Percentiles rank a stretch among this genome's conserved stretches.
Evolutionary conservation across 257 asterid genomes (phyloP).

Genomic region (Solanum virginianum): DNA sequence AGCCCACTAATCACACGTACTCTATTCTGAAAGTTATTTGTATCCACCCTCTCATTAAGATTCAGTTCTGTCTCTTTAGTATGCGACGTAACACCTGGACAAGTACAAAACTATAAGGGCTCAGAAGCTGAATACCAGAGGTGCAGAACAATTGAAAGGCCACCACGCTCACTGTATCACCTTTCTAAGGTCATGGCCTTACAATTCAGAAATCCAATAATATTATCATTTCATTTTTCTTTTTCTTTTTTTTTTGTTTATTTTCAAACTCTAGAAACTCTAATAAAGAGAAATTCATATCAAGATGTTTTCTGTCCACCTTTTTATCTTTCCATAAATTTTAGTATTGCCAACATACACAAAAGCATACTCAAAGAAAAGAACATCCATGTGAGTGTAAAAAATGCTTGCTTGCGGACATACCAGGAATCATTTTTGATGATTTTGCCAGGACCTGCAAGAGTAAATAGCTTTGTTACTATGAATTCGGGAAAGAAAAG

Average conservation of each 20-base stretch:
- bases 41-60: background rate
- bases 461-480: conserved; percentile 14
- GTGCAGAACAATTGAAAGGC: background rate
- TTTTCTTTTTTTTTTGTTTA: background rate
- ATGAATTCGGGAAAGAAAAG: background rate
- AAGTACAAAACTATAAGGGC: background rate
- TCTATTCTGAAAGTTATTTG: background rate
- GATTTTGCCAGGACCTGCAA: conserved; percentile 84
- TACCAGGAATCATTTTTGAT: conserved; percentile 92
- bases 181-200: background rate
- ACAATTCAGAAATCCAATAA: background rate
- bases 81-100: background rate
- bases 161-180: background rate
- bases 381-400: background rate
- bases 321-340: background rate
- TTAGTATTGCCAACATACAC: background rate
- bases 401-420: background rate
- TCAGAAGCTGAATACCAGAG: background rate
- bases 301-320: background rate
- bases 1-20: background rate
- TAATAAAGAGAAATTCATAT: background rate
- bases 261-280: background rate
- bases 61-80: background rate
- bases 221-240: background rate
- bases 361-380: background rate